These are phyloP conservation scores for Pythium biforme DNA, from an alignment of 352 stramenopile species.

Conservation along the genomic window DNA sequence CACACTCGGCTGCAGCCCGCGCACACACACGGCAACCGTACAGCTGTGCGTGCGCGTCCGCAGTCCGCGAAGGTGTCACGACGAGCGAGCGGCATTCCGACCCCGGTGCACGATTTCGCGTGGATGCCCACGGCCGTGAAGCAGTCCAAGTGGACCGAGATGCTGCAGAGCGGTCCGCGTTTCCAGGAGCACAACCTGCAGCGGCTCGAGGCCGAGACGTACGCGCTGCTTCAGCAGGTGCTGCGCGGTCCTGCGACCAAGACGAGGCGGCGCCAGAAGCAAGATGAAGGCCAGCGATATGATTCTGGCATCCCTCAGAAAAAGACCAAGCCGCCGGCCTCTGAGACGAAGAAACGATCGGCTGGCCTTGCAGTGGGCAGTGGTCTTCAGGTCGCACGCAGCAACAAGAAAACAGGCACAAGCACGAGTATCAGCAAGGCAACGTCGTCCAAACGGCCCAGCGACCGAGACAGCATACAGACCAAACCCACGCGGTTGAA, in stretches of 20 bases:
- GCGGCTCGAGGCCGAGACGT: slow-evolving; percentile 25
- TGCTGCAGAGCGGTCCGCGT: slow-evolving; percentile 18
- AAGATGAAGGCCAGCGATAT: too few relatives aligned
- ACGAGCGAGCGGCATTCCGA: neutral
- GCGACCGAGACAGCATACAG: too few relatives aligned
- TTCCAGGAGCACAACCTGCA: slow-evolving; percentile 24
- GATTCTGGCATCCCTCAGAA: neutral
- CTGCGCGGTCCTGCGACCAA: neutral
- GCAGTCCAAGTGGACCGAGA: slow-evolving; percentile 27
- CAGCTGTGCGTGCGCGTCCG: neutral
- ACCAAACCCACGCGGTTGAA: too few relatives aligned
- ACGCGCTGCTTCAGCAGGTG: slow-evolving; percentile 19
- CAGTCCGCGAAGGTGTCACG: slow-evolving; percentile 17
- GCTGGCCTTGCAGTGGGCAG: neutral
- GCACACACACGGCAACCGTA: neutral
- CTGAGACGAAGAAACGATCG: neutral
- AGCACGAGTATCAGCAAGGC: too few relatives aligned
- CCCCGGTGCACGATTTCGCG: neutral
- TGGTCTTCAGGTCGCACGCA: slow-evolving; percentile 14
- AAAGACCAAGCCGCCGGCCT: too few relatives aligned
- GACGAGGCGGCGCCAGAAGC: neutral
- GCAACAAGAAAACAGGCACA: slow-evolving; percentile 4
- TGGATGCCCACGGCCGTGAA: slow-evolving; percentile 18
- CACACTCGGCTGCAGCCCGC: neutral
- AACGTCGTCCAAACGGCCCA: too few relatives aligned